Evolutionary conservation across 225 moss, liverwort and hornwort genomes (phyloP).

Genomic region (Physcomitrellopsis africana): DNA sequence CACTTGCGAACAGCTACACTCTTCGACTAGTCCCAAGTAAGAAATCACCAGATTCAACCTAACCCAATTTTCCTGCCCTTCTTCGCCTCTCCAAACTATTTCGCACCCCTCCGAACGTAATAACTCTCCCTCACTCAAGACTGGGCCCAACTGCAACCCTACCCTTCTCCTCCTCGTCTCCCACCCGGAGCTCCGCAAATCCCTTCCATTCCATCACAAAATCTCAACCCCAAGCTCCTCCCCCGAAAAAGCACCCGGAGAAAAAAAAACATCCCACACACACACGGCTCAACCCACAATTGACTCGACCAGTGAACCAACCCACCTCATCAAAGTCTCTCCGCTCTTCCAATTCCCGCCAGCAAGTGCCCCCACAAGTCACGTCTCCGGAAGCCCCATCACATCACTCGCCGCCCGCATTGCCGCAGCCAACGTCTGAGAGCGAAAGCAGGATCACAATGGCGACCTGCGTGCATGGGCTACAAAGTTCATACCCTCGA

Average conservation of each 20-base stretch:
- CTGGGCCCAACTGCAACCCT: background rate
- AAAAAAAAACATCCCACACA: background rate
- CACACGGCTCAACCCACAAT: too few relatives aligned
- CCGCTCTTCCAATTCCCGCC: background rate
- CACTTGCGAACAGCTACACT: too few relatives aligned
- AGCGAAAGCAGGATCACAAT: background rate
- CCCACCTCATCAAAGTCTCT: background rate
- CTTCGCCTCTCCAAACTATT: background rate
- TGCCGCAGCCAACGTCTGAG: background rate
- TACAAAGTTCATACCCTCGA: background rate
- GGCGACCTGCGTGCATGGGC: background rate
- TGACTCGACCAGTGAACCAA: background rate
- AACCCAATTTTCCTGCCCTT: background rate
- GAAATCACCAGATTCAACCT: background rate
- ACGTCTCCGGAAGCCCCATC: background rate
- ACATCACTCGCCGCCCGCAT: background rate
- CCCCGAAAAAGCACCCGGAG: too few relatives aligned
- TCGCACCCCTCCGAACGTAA: too few relatives aligned
- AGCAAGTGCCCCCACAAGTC: background rate
- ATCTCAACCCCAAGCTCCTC: background rate
- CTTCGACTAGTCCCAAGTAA: too few relatives aligned
- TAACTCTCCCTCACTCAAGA: background rate
- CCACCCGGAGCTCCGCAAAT: background rate
- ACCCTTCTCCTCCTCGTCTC: background rate
- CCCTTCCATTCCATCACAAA: background rate